These are phyloP conservation scores for Nakaseomyces sp. DNA, from an alignment of 1,139 yeast genomes.

Conservation along the genomic window DNA sequence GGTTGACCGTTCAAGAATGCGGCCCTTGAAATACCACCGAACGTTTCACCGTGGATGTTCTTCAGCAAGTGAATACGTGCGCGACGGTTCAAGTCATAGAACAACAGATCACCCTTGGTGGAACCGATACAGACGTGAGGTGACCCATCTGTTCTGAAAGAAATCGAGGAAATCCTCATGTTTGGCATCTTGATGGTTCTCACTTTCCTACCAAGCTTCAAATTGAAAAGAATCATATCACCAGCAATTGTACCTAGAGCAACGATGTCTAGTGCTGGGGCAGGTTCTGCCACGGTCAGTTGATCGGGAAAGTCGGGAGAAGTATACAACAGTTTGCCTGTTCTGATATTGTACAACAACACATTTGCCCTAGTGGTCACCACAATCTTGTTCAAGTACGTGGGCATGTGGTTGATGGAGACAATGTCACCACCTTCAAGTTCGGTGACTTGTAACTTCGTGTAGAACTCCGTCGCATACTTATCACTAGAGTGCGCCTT, in stretches of 20 bases:
- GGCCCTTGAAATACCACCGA: conserved; percentile 75
- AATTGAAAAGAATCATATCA: conserved; percentile 52
- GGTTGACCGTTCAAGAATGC: conserved; percentile 88
- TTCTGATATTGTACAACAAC: conserved; percentile 59
- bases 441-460: conserved; percentile 48
- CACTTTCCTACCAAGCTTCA: conserved; percentile 55
- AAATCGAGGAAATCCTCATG: conserved; percentile 54
- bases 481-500: conserved; percentile 38
- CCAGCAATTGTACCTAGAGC: conserved; percentile 76
- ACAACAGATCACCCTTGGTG: conserved; percentile 71
- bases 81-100: conserved; percentile 69
- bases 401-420: conserved; percentile 73
- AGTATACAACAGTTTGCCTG: conserved; percentile 63
- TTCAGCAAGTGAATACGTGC: conserved; percentile 68
- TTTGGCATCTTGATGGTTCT: conserved; percentile 54
- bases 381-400: conserved; percentile 81
- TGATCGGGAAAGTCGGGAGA: conserved; percentile 44
- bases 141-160: conserved; percentile 89
- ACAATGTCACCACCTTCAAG: conserved; percentile 59
- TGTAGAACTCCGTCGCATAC: conserved; percentile 56
- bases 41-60: conserved; percentile 60
- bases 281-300: conserved; percentile 59
- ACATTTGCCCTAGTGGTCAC: conserved; percentile 61
- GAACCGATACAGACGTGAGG: conserved; percentile 78
- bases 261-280: conserved; percentile 79